Conservation (phyloP, 805 yeast genomes). For the Metahyphopichia silvanorum region DNA sequence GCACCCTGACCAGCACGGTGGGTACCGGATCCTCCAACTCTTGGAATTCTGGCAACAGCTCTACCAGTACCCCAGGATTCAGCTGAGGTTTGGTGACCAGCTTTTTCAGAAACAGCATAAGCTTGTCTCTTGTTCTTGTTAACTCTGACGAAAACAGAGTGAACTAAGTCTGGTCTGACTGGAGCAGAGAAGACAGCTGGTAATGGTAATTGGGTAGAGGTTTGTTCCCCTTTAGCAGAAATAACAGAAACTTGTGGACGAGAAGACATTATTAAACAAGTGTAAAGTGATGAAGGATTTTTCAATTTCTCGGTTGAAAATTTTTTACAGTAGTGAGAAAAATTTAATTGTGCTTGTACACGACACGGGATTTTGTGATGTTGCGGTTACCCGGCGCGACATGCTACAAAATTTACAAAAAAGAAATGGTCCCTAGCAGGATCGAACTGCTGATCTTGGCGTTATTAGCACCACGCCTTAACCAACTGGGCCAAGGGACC, state of each 20-base stretch:
- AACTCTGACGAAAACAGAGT: constrained; percentile 96
- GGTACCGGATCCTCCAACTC: constrained; percentile 99
- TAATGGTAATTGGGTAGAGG: constrained; percentile 80
- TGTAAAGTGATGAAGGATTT: constrained; percentile 16
- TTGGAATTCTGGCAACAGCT: constrained; percentile 99
- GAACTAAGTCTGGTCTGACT: constrained; percentile 99
- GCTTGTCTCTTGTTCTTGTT: constrained; percentile 99
- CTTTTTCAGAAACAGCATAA: constrained; percentile 98
- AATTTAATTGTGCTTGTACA: no score
- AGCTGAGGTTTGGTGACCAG: constrained; percentile 99
- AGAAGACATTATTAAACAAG: constrained; percentile 42
- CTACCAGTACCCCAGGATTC: constrained; percentile 99
- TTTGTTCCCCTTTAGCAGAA: constrained; percentile 82
- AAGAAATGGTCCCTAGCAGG: constrained; percentile 75
- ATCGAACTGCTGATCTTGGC: constrained; percentile 81
- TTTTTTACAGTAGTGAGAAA: constrained; percentile 8
- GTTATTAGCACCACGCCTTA: constrained; percentile 55
- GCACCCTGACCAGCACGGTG: constrained; percentile 99
- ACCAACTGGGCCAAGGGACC: no score
- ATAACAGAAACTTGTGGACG: constrained; percentile 98
- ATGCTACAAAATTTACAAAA: no score
- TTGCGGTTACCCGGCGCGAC: no score
- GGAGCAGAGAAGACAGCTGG: constrained; percentile 99
- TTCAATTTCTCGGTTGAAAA: constrained; percentile 9
- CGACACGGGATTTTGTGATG: no score